A percentile compares a stretch with the other conserved stretches of the same genome.
Conservation (phyloP, 208 protist genomes). For the Spongospora subterranea region DNA sequence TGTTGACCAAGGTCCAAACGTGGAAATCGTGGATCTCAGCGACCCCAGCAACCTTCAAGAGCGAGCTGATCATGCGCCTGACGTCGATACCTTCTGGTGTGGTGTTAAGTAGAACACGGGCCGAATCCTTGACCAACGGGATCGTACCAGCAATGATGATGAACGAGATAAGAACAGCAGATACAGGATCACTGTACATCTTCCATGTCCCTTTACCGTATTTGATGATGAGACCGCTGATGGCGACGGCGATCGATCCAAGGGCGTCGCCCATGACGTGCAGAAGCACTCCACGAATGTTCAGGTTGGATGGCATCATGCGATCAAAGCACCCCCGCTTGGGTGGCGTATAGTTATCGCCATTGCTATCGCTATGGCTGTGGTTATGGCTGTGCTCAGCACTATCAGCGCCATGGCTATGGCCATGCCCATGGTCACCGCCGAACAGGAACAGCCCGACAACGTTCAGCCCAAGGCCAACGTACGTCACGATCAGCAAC, state of each 20-base stretch:
- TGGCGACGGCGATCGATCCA: slow-evolving; percentile 63
- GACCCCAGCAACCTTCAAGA: slow-evolving; percentile 59
- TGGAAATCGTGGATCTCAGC: slow-evolving; percentile 68
- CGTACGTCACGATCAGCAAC: not conserved
- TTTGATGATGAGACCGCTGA: slow-evolving; percentile 59
- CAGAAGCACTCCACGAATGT: slow-evolving; percentile 65
- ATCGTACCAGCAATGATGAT: slow-evolving; percentile 55
- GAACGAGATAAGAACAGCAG: slow-evolving; percentile 63
- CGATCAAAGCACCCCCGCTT: not conserved
- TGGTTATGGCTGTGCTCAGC: slow-evolving; percentile 26
- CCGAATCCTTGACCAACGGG: slow-evolving; percentile 43
- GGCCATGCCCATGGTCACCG: not conserved
- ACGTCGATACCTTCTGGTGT: slow-evolving; percentile 52
- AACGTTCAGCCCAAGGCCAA: slow-evolving; percentile 13
- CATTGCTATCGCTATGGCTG: not conserved
- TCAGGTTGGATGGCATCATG: not conserved
- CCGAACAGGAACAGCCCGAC: slow-evolving; percentile 17
- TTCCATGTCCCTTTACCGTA: slow-evolving; percentile 52
- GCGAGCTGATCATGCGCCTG: slow-evolving; percentile 29
- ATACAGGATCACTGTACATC: slow-evolving; percentile 62
- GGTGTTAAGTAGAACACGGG: slow-evolving; percentile 59
- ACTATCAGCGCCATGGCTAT: not conserved
- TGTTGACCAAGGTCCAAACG: slow-evolving; percentile 63
- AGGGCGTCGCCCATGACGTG: slow-evolving; percentile 70
- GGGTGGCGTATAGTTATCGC: not conserved